Base-by-base conservation (phyloP, 2,329 filamentous ascomycete species). In the Fusarium duplospermum region DNA sequence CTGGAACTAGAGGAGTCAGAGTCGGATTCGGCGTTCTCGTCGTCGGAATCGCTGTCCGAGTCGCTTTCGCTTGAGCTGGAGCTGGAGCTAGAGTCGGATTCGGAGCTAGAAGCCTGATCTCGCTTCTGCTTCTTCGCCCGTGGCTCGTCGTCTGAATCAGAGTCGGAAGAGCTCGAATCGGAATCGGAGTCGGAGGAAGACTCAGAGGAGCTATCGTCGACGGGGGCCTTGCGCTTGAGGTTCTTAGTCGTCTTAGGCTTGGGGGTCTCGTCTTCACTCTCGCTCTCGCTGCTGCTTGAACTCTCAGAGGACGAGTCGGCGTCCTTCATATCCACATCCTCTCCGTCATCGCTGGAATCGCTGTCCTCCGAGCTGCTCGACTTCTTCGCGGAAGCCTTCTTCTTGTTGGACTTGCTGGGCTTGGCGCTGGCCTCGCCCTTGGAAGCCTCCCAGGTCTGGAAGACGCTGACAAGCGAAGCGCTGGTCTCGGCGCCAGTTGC, bases 91-190 rank as follows among this genome's bases (percentile, higher is more conserved):
- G 82, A 82, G 59, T 69, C 61, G 9, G 82, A 82, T 58, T 70
- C 63, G 6, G 72, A 77, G 68, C 72, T 70, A 20, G 69, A 67
- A 40, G 75, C 73, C 24, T 75, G 67, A 27, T 69, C 64, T 29
- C 73, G 84, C 80, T 86, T 87, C 70, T 80, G 80, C 82, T 90
- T 91, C 84, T 91, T 91, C 29, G 82, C 74, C 69, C 84, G 84
- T 4, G 86, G 87, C 67, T 87, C 84, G 45, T 84, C 83, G 59
- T 80, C 78, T 24, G 83, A 84, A 24, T 81, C 82, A 29, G 79
- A 79, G 22, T 75, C 76, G 5, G 78, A 74, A 35, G 71, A 78
- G 60, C 57, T 57, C 5, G 82, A 83, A 42, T 62, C 47, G 47
- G 47, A 52, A n/a, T 52, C 74, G 20, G 86, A 87, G 57, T 83